Evolutionary conservation across 805 yeast species (phyloP), one percentile per base, ranked within the genome.

Genomic region (Kregervanrija fluxuum): DNA sequence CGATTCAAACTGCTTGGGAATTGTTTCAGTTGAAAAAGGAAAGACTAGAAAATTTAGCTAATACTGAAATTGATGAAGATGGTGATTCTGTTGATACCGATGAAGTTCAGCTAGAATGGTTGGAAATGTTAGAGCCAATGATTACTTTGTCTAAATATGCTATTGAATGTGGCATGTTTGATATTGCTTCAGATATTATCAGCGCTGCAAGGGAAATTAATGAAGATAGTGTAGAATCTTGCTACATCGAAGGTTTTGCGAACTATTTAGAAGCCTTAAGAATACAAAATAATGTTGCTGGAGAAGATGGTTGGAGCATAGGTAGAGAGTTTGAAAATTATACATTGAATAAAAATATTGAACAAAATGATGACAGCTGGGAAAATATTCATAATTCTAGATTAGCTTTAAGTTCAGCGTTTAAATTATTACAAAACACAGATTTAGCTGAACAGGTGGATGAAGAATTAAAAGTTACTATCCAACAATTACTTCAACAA

Each of bases 211-310:
- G 82, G 54, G 91, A 85, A 48, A 76, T 91, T 38, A 89, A 91
- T 65, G 97, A 91, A 54, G 82, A 80, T 54, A 79, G 87, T 48
- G 69, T 87, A 46, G 98, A 93, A 56, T 74, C 82, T 35, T 84
- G 76, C 57, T 93, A 93, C 60, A 67, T 89, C 51, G 95, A 87
- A 57, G 95, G 93, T 0, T 77, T 90, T 55, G 79, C 93, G 0
- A 73, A 81, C 56, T 61, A 79, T 49, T 64, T 85, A 42, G 61
- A 66, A 13, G 67, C 74, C n/a, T 67, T 71, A 15, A 50, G 59
- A 40, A 41, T 57, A n/a, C 69, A 65, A 45, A 55, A 55, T 35
- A 39, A 41, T 2, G 33, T 58, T 5, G 1, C 50, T 5, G 45
- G 37, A 22, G 49, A 45, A 2, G 51, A 55, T 2, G 50, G 53